A percentile compares a stretch with the other conserved stretches of the same genome.
Evolutionary conservation across 2,329 filamentous ascomycete genomes (phyloP).

Genomic region (Aureobasidium sp.): DNA sequence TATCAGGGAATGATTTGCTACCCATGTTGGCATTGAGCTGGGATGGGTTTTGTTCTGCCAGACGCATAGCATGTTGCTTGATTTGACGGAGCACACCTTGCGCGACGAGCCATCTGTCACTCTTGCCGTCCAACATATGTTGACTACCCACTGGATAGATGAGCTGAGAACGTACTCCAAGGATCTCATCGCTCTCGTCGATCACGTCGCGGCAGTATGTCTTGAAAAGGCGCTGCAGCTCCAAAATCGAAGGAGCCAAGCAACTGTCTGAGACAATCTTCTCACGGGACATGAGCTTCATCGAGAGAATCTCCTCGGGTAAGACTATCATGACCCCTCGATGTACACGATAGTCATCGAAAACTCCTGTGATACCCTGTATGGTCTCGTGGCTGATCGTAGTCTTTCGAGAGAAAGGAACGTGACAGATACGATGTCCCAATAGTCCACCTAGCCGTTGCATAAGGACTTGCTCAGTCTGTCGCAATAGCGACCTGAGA

Average conservation of each 20-base stretch:
- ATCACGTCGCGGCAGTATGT: constrained; percentile 51
- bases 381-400: constrained; percentile 23
- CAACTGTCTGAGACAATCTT: constrained; percentile 43
- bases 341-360: neutral
- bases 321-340: constrained; percentile 52
- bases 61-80: constrained; percentile 22
- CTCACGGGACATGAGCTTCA: constrained; percentile 56
- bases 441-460: constrained; percentile 50
- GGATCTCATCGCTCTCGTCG: constrained; percentile 52
- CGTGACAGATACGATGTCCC: constrained; percentile 46
- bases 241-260: constrained; percentile 44
- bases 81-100: constrained; percentile 32
- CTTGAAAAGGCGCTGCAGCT: constrained; percentile 46
- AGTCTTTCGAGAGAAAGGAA: constrained; percentile 53
- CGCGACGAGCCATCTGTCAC: constrained; percentile 33
- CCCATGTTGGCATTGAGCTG: constrained; percentile 46
- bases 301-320: constrained; percentile 60
- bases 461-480: constrained; percentile 53
- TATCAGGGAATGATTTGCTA: constrained; percentile 45
- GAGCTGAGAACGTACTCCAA: constrained; percentile 36
- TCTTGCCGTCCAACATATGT: constrained; percentile 34
- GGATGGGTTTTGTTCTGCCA: constrained; percentile 37
- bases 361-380: neutral
- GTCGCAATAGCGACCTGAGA: constrained; percentile 49
- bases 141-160: constrained; percentile 40